These are phyloP conservation scores for Prunus padus DNA, from an alignment of 306 rosid species.

Conservation along the genomic window DNA sequence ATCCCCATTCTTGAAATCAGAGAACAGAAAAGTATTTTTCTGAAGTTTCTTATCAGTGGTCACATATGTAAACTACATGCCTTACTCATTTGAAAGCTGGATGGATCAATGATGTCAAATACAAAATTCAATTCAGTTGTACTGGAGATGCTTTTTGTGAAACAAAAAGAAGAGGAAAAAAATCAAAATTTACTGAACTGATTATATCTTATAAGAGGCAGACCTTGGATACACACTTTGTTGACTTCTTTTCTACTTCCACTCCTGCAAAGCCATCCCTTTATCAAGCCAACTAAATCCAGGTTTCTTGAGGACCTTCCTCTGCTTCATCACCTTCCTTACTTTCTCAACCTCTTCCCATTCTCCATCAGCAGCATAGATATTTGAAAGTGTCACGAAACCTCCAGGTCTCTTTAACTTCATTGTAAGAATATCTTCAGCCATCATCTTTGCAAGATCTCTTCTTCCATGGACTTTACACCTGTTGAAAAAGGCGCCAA, in stretches of 20 bases:
- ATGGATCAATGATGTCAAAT: neutral
- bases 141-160: neutral
- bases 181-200: neutral
- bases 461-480: constrained; percentile 67
- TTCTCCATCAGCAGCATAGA: constrained; percentile 62
- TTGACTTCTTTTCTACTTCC: constrained; percentile 12
- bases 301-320: constrained; percentile 39
- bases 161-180: neutral
- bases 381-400: constrained; percentile 57
- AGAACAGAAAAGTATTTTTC: neutral
- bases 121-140: neutral
- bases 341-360: constrained; percentile 66
- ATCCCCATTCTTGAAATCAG: neutral
- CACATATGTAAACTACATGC: neutral
- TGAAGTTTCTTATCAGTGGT: neutral
- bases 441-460: constrained; percentile 57
- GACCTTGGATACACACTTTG: neutral
- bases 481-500: constrained; percentile 62
- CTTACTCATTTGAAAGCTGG: neutral
- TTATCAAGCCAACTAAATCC: constrained; percentile 55
- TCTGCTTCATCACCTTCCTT: constrained; percentile 57
- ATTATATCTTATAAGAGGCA: neutral
- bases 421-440: constrained; percentile 39
- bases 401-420: constrained; percentile 53
- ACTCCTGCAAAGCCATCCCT: constrained; percentile 18